phyloP scores from a whole-genome alignment of 2,329 filamentous ascomycete species.

The Apiospora aurea region DNA sequence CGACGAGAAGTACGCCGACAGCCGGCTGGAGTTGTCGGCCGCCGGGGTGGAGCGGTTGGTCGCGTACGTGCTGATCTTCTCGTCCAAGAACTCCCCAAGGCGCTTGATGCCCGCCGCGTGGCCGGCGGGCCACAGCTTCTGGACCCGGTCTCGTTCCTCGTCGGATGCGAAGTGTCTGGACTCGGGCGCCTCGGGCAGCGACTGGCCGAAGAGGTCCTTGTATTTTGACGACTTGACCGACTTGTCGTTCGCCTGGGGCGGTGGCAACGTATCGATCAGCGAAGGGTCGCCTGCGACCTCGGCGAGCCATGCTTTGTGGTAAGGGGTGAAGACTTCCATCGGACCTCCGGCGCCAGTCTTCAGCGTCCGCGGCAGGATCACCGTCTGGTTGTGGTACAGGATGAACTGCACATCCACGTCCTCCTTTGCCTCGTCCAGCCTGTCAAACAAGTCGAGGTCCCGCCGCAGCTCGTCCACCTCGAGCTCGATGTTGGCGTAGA shows the following conservation, averaged over 20 bases:
- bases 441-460: constrained; percentile 34
- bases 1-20: constrained; percentile 44
- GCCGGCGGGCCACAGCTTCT: constrained; percentile 46
- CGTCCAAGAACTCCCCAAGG: constrained; percentile 40
- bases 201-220: constrained; percentile 38
- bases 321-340: constrained; percentile 37
- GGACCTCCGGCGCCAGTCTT: constrained; percentile 32
- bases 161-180: constrained; percentile 42
- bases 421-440: constrained; percentile 26
- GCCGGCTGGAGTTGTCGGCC: constrained; percentile 43
- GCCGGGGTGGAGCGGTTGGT: constrained; percentile 42
- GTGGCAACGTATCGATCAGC: constrained; percentile 49
- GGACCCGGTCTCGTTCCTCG: constrained; percentile 39
- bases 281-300: constrained; percentile 54
- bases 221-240: constrained; percentile 38
- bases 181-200: constrained; percentile 39
- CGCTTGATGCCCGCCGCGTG: constrained; percentile 42
- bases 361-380: constrained; percentile 32
- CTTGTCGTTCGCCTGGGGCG: constrained; percentile 41
- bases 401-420: constrained; percentile 27
- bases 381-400: constrained; percentile 35
- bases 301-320: constrained; percentile 42
- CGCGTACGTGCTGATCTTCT: constrained; percentile 43
- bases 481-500: constrained; percentile 38
- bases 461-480: constrained; percentile 38